Base-by-base conservation (phyloP, 495 filamentous ascomycete species). In the Aspergillus steynii region DNA sequence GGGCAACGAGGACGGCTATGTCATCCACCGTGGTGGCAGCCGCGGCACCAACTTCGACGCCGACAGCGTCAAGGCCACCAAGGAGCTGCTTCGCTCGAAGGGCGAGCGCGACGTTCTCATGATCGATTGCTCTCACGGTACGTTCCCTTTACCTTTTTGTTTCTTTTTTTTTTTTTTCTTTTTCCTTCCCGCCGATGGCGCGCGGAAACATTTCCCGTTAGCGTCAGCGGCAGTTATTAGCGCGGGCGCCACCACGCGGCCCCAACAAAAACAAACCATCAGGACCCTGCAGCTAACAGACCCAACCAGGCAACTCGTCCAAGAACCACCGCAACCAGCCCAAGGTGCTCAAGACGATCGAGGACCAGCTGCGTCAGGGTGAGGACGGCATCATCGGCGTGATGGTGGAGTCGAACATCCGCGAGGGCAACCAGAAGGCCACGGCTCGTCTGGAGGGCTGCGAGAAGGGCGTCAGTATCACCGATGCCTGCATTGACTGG, bases 391-490 rank as follows among this genome's bases (percentile, higher is more conserved):
- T 96, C 67, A 83, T 96, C 63, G 92, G 91, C 53, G 86, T 96
- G 60, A 96, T 96, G 92, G 92, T 96, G 62, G 92, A 96, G 77
- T 92, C 88, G 61, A 91, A 96, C 75, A 89, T 96, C 79, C 82
- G 89, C 65, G 92, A 94, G 76, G 92, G 92, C 65, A 77, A 86
- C 77, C 92, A 96, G 71, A 93, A 94, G 71, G 89, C 92, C 2
- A 61, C 83, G 14, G 89, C 89, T 61, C 90, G 92, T n/a, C 89
- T 85, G 7, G 69, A 80, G 0, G 88, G 74, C 14, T 78, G 96
- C 45, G 89, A 91, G 80, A 92, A 90, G 78, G 92, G 92, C 61
- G 90, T 96, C 59, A 90, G 86, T 73, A 96, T 96, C 71, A 96
- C 92, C 0, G 92, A 96, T 71, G 92, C 92, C 46, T 96, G 92